Base-by-base conservation (phyloP, 106 monocot species). In the Dendrobium catenatum region DNA sequence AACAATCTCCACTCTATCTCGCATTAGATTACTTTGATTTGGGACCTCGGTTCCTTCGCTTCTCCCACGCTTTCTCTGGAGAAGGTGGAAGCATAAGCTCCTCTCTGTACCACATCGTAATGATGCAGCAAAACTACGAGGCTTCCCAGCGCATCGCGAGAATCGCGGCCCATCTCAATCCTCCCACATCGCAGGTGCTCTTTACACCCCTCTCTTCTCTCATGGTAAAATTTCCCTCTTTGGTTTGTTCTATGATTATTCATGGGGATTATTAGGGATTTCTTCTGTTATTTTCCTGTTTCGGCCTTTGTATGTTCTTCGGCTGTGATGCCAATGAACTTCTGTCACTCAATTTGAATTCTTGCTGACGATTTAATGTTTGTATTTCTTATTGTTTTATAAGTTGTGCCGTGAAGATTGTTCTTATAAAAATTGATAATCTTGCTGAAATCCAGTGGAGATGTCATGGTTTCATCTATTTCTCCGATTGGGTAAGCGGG, bases 131-230 rank as follows among this genome's bases (percentile, higher is more conserved):
- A 0, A 42, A 42, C 74, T 42, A 43, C 43, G 74, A 42, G 74
- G 42, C 74, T 19, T 74, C 43, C 6, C 74, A 43, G 43, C 74
- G 74, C 42, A 44, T 74, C 43, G 41, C 74, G n/a, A 74, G 74
- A 13, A 74, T 74, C 74, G 43, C 74, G 18, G 42, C 74, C 43
- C 74, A 74, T 74, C 43, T 74, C 74, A 22, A 41, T n/a, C 74
- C 74, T 44, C 5, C n/a, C 42, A 4, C 74, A 6, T 74, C 74
- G 18, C 74, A 74, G 74, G 74, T 74, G 43, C 29, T 44, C n/a
- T 19, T n/a, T 20, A 74, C 1, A 19, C 19, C 20, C 43, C 43
- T 70, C 11, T 74, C 74, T 74, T 11, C 19, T 42, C 20, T 44
- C 43, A 42, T 42, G 6, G 3, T 61, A n/a, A 74, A 20, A 74